phyloP scores from a whole-genome alignment of 2,329 filamentous ascomycete genomes.

The Iodosphaeria phyllophila region DNA sequence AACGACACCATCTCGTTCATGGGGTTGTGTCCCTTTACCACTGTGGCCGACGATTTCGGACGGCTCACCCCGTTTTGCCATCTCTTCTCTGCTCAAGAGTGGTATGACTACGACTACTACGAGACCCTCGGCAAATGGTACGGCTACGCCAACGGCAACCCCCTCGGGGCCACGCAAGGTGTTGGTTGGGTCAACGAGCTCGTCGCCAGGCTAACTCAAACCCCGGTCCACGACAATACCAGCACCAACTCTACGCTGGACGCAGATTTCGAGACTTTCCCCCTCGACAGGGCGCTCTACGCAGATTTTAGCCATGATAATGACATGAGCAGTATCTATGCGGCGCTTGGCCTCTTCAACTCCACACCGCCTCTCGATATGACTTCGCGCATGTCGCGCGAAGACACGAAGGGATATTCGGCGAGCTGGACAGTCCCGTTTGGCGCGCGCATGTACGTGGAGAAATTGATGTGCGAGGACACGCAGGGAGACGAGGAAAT shows the following conservation, averaged over 20 bases:
- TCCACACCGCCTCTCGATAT: slow-evolving; percentile 34
- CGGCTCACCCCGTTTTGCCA: slow-evolving; percentile 53
- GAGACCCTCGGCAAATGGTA: slow-evolving; percentile 73
- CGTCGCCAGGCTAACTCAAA: slow-evolving; percentile 40
- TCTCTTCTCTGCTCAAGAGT: slow-evolving; percentile 57
- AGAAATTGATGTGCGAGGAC: slow-evolving; percentile 57
- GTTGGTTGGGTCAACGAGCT: slow-evolving; percentile 37
- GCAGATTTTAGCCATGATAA: slow-evolving; percentile 92
- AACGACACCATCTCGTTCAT: slow-evolving; percentile 54
- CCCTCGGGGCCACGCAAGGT: slow-evolving; percentile 66
- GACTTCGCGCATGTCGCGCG: slow-evolving; percentile 26
- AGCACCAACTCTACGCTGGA: slow-evolving; percentile 66
- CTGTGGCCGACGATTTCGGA: slow-evolving; percentile 41
- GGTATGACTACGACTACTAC: slow-evolving; percentile 65
- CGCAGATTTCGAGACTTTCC: slow-evolving; percentile 47
- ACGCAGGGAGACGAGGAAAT: slow-evolving; percentile 45
- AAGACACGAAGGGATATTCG: slow-evolving; percentile 47
- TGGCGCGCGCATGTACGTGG: slow-evolving; percentile 62
- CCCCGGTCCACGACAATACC: slow-evolving; percentile 53
- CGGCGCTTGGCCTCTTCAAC: slow-evolving; percentile 64
- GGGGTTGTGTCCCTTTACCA: slow-evolving; percentile 78
- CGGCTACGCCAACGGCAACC: slow-evolving; percentile 57
- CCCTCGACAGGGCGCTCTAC: slow-evolving; percentile 49
- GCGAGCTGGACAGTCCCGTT: slow-evolving; percentile 72
- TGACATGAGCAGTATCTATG: slow-evolving; percentile 59